A percentile compares a stretch with the other conserved stretches of the same genome.
These are phyloP conservation scores for Hylodesmum podocarpum DNA, from an alignment of 306 rosid species.

Conservation along the genomic window DNA sequence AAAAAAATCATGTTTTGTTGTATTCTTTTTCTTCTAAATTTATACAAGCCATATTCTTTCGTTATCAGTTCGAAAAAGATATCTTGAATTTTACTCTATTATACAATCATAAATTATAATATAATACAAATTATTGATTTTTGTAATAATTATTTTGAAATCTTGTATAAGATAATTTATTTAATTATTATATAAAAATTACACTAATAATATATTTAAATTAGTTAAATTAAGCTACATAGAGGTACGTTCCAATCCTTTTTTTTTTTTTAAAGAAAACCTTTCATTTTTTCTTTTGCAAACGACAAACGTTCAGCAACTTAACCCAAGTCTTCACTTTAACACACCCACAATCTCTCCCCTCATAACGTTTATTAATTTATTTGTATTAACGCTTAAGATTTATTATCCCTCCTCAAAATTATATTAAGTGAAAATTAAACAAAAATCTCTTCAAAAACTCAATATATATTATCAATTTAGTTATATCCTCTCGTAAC, in stretches of 20 bases:
- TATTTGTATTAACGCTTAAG: too few species aligned
- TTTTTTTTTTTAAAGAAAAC: too few species aligned
- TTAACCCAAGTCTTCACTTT: background rate
- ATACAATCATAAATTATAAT: background rate
- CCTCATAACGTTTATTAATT: background rate
- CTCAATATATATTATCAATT: too few species aligned
- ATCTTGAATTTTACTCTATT: background rate
- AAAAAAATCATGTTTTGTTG: background rate
- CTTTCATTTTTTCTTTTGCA: background rate
- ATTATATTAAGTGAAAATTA: too few species aligned
- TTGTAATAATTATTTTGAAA: background rate
- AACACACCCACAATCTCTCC: background rate
- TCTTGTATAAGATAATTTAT: background rate
- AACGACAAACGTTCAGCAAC: background rate
- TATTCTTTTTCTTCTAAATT: background rate
- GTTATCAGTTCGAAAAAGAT: background rate
- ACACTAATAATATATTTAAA: background rate
- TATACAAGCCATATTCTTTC: constrained; percentile 24
- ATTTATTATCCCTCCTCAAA: too few species aligned
- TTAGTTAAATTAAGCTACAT: too few species aligned
- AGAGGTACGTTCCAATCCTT: too few species aligned
- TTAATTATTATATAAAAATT: background rate
- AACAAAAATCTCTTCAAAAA: too few species aligned
- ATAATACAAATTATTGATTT: background rate
- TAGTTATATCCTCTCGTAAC: background rate